Evolutionary conservation across 2,329 filamentous ascomycete species (phyloP).

Genomic region (Colletotrichum sp.): DNA sequence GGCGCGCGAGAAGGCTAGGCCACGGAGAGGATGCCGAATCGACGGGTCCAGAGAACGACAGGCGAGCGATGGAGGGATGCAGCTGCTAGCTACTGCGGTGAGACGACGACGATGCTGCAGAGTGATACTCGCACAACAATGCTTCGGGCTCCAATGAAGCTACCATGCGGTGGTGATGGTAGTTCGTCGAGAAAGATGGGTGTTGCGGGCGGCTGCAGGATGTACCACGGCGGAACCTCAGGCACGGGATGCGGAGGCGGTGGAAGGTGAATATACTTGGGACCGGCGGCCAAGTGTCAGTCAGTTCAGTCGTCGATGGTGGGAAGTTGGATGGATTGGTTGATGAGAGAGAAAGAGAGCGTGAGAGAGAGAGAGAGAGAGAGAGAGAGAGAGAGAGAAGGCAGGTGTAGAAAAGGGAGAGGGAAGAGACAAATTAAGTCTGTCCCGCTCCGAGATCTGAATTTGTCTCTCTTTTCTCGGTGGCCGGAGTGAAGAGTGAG

Average conservation of each 20-base stretch:
- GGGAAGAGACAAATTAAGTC: slow-evolving; percentile 21
- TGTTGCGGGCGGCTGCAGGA: slow-evolving; percentile 51
- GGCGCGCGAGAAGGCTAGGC: background rate
- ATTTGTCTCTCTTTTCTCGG: slow-evolving; percentile 4
- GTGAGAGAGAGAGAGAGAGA: background rate
- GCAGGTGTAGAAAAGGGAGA: slow-evolving; percentile 3
- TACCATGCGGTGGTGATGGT: slow-evolving; percentile 52
- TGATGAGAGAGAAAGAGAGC: slow-evolving; percentile 13
- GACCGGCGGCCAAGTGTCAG: background rate
- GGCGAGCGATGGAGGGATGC: slow-evolving; percentile 38
- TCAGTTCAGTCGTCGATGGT: background rate
- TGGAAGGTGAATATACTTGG: background rate
- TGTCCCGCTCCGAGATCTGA: slow-evolving; percentile 4
- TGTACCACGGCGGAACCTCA: slow-evolving; percentile 35
- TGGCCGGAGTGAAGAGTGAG: slow-evolving; percentile 15
- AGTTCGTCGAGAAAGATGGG: slow-evolving; percentile 42
- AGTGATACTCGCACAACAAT: slow-evolving; percentile 54
- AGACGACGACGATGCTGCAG: slow-evolving; percentile 55
- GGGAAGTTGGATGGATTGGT: background rate
- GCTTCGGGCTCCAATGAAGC: slow-evolving; percentile 52
- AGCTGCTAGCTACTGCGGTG: slow-evolving; percentile 36
- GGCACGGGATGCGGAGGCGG: slow-evolving; percentile 31
- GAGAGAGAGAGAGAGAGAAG: too few relatives aligned
- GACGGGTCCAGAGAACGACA: slow-evolving; percentile 24
- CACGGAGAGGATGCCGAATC: background rate